Conservation (phyloP, 2,329 filamentous ascomycete genomes). For the Scytalidium sp. region DNA sequence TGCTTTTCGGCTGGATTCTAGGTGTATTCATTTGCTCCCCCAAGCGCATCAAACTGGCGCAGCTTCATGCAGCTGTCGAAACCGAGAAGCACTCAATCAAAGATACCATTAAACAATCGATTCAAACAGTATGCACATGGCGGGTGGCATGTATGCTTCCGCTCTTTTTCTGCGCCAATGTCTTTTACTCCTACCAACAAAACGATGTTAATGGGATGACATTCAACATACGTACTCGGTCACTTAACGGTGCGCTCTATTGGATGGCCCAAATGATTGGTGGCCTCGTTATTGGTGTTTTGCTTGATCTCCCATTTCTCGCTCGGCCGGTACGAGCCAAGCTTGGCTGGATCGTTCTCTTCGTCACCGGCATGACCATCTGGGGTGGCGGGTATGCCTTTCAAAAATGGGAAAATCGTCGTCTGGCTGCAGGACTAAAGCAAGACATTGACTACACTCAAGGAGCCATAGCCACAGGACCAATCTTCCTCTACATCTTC, state of each 20-base stretch:
- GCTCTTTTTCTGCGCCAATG: constrained; percentile 75
- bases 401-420: constrained; percentile 52
- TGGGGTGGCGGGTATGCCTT: constrained; percentile 64
- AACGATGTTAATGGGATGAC: constrained; percentile 66
- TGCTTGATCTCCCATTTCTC: constrained; percentile 58
- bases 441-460: constrained; percentile 46
- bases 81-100: constrained; percentile 72
- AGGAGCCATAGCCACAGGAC: constrained; percentile 51
- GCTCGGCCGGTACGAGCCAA: constrained; percentile 66
- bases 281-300: constrained; percentile 67
- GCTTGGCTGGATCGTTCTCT: constrained; percentile 44
- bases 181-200: constrained; percentile 77
- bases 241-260: constrained; percentile 74
- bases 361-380: constrained; percentile 48
- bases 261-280: constrained; percentile 72
- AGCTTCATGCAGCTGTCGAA: constrained; percentile 66
- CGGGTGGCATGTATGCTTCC: constrained; percentile 60
- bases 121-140: constrained; percentile 47
- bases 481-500: constrained; percentile 69
- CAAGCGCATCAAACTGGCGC: constrained; percentile 50
- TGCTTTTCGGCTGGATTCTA: constrained; percentile 63
- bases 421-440: constrained; percentile 34
- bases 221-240: constrained; percentile 70
- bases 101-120: constrained; percentile 64
- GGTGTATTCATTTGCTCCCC: constrained; percentile 61